Base-by-base conservation (phyloP, 306 rosid genomes). In the Hippophae gyantsensis region DNA sequence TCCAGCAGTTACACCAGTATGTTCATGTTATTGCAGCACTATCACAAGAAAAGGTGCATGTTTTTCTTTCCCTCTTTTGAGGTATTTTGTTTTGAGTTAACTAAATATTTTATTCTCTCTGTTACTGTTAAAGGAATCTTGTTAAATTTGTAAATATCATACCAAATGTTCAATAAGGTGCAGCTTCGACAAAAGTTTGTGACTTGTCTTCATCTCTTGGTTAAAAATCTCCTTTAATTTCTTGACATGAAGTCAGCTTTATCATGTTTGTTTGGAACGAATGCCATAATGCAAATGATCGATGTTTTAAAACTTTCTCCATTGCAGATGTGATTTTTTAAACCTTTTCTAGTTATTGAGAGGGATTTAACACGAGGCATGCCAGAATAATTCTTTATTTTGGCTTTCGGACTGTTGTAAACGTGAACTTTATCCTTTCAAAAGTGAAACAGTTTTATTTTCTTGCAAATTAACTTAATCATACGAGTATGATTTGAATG, bases 1-100 rank as follows among this genome's bases (percentile, higher is more conserved):
- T 88, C 59, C 72, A 77, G 57, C 70, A 80, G 71, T 67, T 86
- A 70, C 76, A 77, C 80, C 85, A 74, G 71, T 84, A 82, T 60
- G 69, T 77, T 71, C 81, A 75, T 72, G 78, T 78, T 76, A 86
- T 93, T 57, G 74, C 70, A 5, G 94, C 86, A 49, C 74, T 93
- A 44, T 78, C 95, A 0, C 76, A 69, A 68, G 90, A 93, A 70
- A 82, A 80, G 85, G 99, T 82, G 53, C 53, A 12, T 49, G 23
- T 13, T 49, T n/a, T 10, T 32, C 38, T 2, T 32, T 32, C 38
- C 38, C 38, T 32, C 3, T 32, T 32, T 32, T 32, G 48, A 2
- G 58, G 50, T 40, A 2, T 26, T 7, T 3, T 61, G 52, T 27
- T 48, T 60, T 10, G 13, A 45, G 11, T 14, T 8, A 59, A 48